These are phyloP conservation scores for Aspergillus carbonarius DNA, from an alignment of 2,329 filamentous ascomycete species.

Conservation along the genomic window DNA sequence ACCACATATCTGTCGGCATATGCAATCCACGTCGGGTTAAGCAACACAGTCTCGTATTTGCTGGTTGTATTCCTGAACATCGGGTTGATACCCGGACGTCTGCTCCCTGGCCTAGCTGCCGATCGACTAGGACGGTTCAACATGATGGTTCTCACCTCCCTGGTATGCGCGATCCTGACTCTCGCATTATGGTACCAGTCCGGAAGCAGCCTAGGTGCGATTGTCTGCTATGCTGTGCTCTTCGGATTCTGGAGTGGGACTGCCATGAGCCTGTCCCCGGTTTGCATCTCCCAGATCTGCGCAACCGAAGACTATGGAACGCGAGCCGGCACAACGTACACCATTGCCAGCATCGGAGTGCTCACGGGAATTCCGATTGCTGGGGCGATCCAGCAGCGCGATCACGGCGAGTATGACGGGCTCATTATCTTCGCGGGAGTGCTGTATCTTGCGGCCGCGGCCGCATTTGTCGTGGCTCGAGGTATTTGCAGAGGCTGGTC, in stretches of 20 bases:
- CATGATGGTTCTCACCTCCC: conserved; percentile 24
- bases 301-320: not conserved
- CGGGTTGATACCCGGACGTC: conserved; percentile 34
- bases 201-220: not conserved
- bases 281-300: conserved; percentile 4
- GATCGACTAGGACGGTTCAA: conserved; percentile 38
- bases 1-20: conserved; percentile 38
- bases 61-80: conserved; percentile 35
- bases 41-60: conserved; percentile 26
- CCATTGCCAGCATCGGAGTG: conserved; percentile 1
- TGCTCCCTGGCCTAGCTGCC: conserved; percentile 33
- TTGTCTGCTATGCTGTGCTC: conserved; percentile 1
- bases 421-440: conserved; percentile 3
- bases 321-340: not conserved
- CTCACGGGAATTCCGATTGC: not conserved
- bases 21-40: conserved; percentile 26
- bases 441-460: conserved; percentile 2
- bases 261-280: conserved; percentile 3
- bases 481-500: not conserved
- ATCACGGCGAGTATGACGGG: not conserved
- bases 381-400: not conserved
- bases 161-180: not conserved
- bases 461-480: not conserved
- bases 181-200: conserved; percentile 1
- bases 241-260: conserved; percentile 3